Evolutionary conservation across 1,284 basidiomycete genomes (phyloP).

Genomic region (Moesziomyces sp.): DNA sequence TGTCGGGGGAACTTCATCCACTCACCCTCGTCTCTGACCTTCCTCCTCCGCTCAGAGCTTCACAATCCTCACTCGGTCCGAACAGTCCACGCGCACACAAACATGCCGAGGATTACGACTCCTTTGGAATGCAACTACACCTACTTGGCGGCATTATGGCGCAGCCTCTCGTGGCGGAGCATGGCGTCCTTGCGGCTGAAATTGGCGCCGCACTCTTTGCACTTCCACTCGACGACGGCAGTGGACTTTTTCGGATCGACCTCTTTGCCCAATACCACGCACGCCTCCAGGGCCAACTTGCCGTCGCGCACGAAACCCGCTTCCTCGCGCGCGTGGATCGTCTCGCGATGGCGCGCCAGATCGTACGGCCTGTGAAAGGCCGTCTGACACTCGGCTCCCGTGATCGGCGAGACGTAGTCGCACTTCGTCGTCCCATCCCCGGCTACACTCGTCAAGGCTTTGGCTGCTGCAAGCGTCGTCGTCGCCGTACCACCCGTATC

Average conservation of each 20-base stretch:
- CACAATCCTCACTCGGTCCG: no score
- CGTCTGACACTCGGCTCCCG: conserved; percentile 56
- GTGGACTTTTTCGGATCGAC: conserved; percentile 64
- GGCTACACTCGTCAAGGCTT: conserved; percentile 11
- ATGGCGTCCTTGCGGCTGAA: conserved; percentile 63
- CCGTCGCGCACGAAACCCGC: conserved; percentile 59
- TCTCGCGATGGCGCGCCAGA: conserved; percentile 64
- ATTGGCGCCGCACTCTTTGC: conserved; percentile 56
- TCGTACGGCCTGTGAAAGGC: conserved; percentile 67
- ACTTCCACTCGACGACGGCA: conserved; percentile 65
- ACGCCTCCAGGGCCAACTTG: conserved; percentile 57
- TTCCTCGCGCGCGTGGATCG: conserved; percentile 65
- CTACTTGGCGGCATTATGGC: conserved; percentile 48
- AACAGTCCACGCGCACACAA: no score
- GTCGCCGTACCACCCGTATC: conserved; percentile 4
- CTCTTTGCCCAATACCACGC: conserved; percentile 65
- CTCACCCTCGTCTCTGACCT: no score
- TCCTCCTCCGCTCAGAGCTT: no score
- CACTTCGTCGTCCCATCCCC: conserved; percentile 54
- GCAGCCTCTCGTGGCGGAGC: conserved; percentile 59
- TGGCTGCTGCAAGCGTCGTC: conserved; percentile 4
- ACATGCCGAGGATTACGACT: no score
- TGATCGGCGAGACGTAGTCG: conserved; percentile 64
- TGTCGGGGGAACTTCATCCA: no score
- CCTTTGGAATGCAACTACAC: no score